Evolutionary conservation across 768 basidiomycete genomes (phyloP).

Genomic region (Xanthoconium stramineum): DNA sequence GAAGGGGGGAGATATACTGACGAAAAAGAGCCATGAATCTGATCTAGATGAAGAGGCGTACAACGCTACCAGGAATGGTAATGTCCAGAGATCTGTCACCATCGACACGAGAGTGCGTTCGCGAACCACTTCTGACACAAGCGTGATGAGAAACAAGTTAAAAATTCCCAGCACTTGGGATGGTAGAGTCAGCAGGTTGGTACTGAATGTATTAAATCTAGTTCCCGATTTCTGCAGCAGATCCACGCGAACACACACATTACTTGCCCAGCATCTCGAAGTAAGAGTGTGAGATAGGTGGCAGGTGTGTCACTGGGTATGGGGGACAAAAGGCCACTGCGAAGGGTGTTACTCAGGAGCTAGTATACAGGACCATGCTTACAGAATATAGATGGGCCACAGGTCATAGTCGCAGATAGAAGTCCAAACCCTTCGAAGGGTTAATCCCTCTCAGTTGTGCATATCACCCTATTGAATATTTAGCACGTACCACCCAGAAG

Average conservation of each 20-base stretch:
- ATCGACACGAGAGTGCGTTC: constrained; percentile 53
- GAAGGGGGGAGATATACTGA: constrained; percentile 22
- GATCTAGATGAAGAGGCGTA: constrained; percentile 44
- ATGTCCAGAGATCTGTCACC: constrained; percentile 53
- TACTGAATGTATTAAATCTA: constrained; percentile 57
- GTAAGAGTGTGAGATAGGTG: no score
- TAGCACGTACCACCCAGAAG: neutral
- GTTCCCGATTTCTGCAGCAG: neutral
- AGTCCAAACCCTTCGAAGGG: no score
- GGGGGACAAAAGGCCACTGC: no score
- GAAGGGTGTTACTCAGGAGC: no score
- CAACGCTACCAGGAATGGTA: constrained; percentile 59
- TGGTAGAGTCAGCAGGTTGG: constrained; percentile 61
- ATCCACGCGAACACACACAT: neutral
- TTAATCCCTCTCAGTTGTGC: constrained; percentile 14
- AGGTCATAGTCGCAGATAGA: no score
- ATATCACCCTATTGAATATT: constrained; percentile 40
- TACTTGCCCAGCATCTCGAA: constrained; percentile 25
- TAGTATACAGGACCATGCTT: no score
- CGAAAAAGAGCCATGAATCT: constrained; percentile 54
- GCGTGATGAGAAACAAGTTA: constrained; percentile 47
- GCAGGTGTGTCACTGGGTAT: no score
- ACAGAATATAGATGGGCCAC: no score
- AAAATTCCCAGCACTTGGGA: constrained; percentile 48
- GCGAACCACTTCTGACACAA: constrained; percentile 50